Evolutionary conservation across 2,329 filamentous ascomycete genomes (phyloP).

Genomic region (Annulohypoxylon truncatum): DNA sequence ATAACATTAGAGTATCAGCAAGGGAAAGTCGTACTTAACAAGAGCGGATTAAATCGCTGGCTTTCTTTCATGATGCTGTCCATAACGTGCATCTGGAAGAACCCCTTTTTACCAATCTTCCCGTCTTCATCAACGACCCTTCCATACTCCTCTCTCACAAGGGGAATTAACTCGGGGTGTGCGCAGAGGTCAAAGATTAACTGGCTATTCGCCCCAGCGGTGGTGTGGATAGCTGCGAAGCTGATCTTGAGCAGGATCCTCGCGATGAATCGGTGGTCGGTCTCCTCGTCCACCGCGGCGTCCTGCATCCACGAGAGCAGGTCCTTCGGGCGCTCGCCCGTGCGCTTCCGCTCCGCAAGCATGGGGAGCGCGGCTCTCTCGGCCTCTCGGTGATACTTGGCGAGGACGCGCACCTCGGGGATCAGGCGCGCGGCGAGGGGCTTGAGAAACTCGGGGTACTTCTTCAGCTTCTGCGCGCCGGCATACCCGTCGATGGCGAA

Average conservation of each 20-base stretch:
- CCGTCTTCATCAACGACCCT: slow-evolving; percentile 33
- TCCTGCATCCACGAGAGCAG: slow-evolving; percentile 37
- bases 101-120: slow-evolving; percentile 25
- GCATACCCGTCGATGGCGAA: slow-evolving; percentile 41
- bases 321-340: slow-evolving; percentile 12
- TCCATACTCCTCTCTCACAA: slow-evolving; percentile 54
- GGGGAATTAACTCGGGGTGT: slow-evolving; percentile 54
- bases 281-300: slow-evolving; percentile 37
- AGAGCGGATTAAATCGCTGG: slow-evolving; percentile 47
- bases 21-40: slow-evolving; percentile 39
- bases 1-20: no score
- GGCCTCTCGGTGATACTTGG: slow-evolving; percentile 31
- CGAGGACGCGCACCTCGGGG: slow-evolving; percentile 35
- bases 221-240: slow-evolving; percentile 49
- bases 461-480: slow-evolving; percentile 42
- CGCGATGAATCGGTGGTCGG: slow-evolving; percentile 41
- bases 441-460: slow-evolving; percentile 13
- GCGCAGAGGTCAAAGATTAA: slow-evolving; percentile 46
- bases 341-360: slow-evolving; percentile 21
- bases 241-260: slow-evolving; percentile 34
- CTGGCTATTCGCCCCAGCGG: slow-evolving; percentile 42
- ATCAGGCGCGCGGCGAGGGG: slow-evolving; percentile 24
- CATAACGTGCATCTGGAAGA: slow-evolving; percentile 46
- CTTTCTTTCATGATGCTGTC: slow-evolving; percentile 54
- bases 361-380: slow-evolving; percentile 35